Percentiles rank a stretch among this genome's conserved stretches.
Conservation (phyloP, 2,329 filamentous ascomycete genomes). For the Ceratocystis diversiconidia region DNA sequence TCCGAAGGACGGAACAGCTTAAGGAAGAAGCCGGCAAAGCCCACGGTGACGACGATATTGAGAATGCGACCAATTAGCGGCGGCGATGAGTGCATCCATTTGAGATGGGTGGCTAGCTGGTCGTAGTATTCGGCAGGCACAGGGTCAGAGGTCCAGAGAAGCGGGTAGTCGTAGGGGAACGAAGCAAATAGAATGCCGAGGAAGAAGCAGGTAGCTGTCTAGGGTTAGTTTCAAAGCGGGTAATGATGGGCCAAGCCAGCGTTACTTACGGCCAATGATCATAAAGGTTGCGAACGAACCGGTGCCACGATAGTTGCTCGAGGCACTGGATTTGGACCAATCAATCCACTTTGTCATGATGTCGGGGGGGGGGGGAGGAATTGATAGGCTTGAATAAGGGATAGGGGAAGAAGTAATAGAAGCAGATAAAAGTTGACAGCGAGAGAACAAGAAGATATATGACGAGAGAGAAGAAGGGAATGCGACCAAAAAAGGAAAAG, state of each 20-base stretch:
- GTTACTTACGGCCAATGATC: conserved; percentile 75
- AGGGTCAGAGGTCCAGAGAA: conserved; percentile 61
- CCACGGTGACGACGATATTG: conserved; percentile 81
- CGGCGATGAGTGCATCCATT: conserved; percentile 80
- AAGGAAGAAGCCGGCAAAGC: conserved; percentile 73
- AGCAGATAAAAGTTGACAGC: background rate
- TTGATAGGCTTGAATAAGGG: background rate
- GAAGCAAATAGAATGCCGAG: conserved; percentile 92
- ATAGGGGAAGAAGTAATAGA: background rate
- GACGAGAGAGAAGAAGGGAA: background rate
- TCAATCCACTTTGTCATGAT: conserved; percentile 30
- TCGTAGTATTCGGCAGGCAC: conserved; percentile 58
- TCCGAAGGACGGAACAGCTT: conserved; percentile 93
- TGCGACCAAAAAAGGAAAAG: background rate
- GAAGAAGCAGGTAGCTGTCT: conserved; percentile 79
- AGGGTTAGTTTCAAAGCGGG: conserved; percentile 11
- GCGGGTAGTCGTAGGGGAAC: conserved; percentile 89
- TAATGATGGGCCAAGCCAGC: conserved; percentile 12
- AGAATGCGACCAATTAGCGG: conserved; percentile 86
- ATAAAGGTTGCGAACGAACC: conserved; percentile 88
- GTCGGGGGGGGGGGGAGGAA: background rate
- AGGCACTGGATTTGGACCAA: conserved; percentile 43
- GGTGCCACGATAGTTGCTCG: conserved; percentile 43
- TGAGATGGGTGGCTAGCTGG: conserved; percentile 78
- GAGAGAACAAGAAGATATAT: background rate